Base-by-base conservation (phyloP, 805 yeast species). In the Monosporozyma yasuniensis region DNA sequence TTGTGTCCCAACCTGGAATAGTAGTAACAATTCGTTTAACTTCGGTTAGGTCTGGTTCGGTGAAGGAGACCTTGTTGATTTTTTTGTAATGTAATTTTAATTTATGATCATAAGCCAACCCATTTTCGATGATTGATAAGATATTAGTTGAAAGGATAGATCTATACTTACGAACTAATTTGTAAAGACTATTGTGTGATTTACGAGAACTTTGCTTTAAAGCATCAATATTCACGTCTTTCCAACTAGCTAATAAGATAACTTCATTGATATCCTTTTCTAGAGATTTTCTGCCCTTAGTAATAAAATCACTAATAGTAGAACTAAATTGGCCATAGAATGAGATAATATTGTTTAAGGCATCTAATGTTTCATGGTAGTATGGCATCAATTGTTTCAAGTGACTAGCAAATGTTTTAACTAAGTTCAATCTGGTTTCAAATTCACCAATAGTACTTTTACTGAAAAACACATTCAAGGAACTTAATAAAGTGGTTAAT, bases 221-320 rank as follows among this genome's bases (percentile, higher is more conserved):
- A 0, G 99, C 96, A 61, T 86, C 95, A 42, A 89, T 79, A 60
- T 93, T 95, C 11, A 89, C 90, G 69, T 93, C 99, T 58, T 90
- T 89, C 98, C 98, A 95, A 60, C 96, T 87, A 1, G 99, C 97
- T 14, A 93, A 72, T 43, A 87, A 69, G 42, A 93, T 88, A 3
- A 89, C 83, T 51, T 93, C 99, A 34, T 80, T 75, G 10, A 93
- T 78, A 46, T 88, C 88, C 61, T 90, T 91, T 51, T 83, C 87
- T 34, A 91, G 69, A 2, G 68, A 65, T 58, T 76, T 79, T 63
- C 75, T 81, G 1, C 75, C 74, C 1, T 61, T 60, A 0, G 56
- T 58, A 9, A 89, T 61, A 10, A 69, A 64, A 0, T 74, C 76
- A 1, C 64, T 62, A n/a, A 91, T 69, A 1, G 63, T 56, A 0